Evolutionary conservation across 306 rosid genomes (phyloP).

Genomic region (Trifolium dubium): DNA sequence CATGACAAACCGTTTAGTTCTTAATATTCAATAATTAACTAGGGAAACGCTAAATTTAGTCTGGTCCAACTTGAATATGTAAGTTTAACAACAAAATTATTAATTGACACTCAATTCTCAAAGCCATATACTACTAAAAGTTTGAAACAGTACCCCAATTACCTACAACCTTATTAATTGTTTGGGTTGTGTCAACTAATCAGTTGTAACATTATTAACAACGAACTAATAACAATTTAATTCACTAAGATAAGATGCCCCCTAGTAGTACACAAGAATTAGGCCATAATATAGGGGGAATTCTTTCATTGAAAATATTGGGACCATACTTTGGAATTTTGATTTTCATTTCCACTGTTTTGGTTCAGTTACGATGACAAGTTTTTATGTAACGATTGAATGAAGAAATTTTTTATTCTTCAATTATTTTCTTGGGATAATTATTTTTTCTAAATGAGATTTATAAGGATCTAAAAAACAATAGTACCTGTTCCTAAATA

Average conservation of each 20-base stretch:
- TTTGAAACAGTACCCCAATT: slow-evolving; percentile 23
- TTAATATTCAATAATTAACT: slow-evolving; percentile 33
- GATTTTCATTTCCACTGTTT: not conserved
- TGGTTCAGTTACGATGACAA: not conserved
- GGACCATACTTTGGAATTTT: slow-evolving; percentile 19
- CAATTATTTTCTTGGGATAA: no score
- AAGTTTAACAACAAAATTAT: slow-evolving; percentile 25
- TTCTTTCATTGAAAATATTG: slow-evolving; percentile 33
- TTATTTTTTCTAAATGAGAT: no score
- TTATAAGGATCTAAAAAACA: no score
- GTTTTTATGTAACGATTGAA: not conserved
- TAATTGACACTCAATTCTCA: slow-evolving; percentile 30
- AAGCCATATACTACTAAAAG: not conserved
- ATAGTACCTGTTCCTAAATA: no score
- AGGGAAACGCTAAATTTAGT: slow-evolving; percentile 35
- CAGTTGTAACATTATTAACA: slow-evolving; percentile 33
- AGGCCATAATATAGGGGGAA: not conserved
- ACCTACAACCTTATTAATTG: slow-evolving; percentile 22
- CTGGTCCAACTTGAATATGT: slow-evolving; percentile 45
- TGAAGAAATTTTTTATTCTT: no score
- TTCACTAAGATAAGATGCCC: slow-evolving; percentile 39
- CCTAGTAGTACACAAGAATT: not conserved
- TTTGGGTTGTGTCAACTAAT: slow-evolving; percentile 17
- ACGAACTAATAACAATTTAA: not conserved
- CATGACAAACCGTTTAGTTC: no score